Evolutionary conservation across 176 grass and related monocot species (phyloP).

Genomic region (Thalia dealbata): DNA sequence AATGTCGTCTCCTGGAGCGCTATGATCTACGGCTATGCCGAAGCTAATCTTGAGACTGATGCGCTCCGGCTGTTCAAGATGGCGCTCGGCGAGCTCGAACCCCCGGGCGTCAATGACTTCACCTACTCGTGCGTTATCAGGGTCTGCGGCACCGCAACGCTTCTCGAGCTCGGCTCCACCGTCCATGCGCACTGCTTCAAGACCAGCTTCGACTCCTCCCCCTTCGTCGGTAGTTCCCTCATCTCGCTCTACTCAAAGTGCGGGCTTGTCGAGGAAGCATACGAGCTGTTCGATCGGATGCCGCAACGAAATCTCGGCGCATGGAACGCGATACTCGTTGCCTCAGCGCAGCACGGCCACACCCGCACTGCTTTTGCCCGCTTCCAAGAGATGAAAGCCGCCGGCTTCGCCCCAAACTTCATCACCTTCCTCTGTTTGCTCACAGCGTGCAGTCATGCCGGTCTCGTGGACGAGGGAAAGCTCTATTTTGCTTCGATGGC

Average conservation of each 20-base stretch:
- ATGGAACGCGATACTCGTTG: conserved; percentile 75
- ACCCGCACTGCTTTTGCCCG: conserved; percentile 36
- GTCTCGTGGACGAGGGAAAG: conserved; percentile 66
- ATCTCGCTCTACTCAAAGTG: conserved; percentile 89
- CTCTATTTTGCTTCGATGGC: conserved; percentile 57
- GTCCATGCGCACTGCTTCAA: conserved; percentile 61
- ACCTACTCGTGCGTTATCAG: conserved; percentile 60
- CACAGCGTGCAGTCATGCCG: conserved; percentile 69
- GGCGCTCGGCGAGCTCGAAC: conserved; percentile 38
- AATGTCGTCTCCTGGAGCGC: conserved; percentile 96
- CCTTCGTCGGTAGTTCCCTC: conserved; percentile 73
- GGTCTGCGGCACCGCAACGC: conserved; percentile 52
- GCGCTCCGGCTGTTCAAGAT: conserved; percentile 40
- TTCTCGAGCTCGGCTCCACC: conserved; percentile 56
- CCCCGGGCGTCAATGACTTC: conserved; percentile 56
- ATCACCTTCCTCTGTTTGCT: conserved; percentile 84
- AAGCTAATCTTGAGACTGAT: conserved; percentile 33
- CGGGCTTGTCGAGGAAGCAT: conserved; percentile 58
- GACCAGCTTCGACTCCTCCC: conserved; percentile 46
- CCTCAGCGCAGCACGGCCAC: conserved; percentile 76
- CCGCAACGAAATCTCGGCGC: conserved; percentile 56
- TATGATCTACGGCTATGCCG: conserved; percentile 55
- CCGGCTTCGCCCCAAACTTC: conserved; percentile 55
- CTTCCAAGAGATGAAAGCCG: conserved; percentile 54
- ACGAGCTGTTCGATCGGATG: conserved; percentile 47